Evolutionary conservation across 306 rosid genomes (phyloP), one percentile per base, ranked within the genome.

Genomic region (Carpinus viminea): DNA sequence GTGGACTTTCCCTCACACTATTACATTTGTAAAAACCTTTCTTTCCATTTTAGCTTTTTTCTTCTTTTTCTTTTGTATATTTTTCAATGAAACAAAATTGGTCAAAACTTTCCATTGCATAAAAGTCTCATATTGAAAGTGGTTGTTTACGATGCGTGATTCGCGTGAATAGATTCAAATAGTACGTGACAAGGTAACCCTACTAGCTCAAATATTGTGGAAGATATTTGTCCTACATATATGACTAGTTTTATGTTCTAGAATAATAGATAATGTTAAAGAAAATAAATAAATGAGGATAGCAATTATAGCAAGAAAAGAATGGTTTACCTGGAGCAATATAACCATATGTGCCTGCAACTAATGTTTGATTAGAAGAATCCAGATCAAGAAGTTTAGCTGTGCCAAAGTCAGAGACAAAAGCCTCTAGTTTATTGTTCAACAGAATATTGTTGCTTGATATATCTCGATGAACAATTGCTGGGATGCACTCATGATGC

Each of bases 401-500:
- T 1, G 68, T 75, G 18, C 78, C 77, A 43, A 76, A 76, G 43
- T 81, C 70, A 0, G 61, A 70, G 12, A 76, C 78, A 76, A 51
- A 12, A 41, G 55, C 78, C 52, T 52, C 62, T 3, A 76, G 26
- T 2, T 81, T 18, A 12, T 31, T 50, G 56, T 61, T 76, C 50
- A 76, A 52, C 2, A 81, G 26, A 72, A 81, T 48, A 31, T 81
- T 81, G 15, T 28, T 76, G 36, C 78, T 81, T 17, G 61, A 9
- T 38, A 76, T 36, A 21, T 81, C 81, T 12, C 53, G 26, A 43
- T 76, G 81, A 61, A 81, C n/a, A 70, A 76, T 76, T n/a, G 59
- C 7, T 3, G 60, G 77, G 4, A 24, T 16, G 17, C 75, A 73
- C 3, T 76, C 74, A 72, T 76, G 78, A 76, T 81, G 78, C 81